Evolutionary conservation across 257 asterid species (phyloP), one percentile per base, ranked within the genome.

Genomic region (Avicennia marina): DNA sequence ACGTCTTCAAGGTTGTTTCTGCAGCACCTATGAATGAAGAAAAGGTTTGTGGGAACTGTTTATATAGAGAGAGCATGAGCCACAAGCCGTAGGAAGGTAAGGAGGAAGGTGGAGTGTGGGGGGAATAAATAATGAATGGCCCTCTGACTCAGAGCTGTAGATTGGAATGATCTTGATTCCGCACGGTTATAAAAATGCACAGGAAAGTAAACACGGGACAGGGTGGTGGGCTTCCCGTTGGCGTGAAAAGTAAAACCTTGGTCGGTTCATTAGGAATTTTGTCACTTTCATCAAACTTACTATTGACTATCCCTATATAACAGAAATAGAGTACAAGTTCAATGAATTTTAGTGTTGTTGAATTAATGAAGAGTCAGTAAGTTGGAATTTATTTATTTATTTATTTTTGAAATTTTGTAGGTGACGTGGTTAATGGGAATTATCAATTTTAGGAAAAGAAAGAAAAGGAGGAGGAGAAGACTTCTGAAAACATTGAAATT

Each of bases 21-120:
- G 67, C 62, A 69, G 63, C 70, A 69, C 47, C 20, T 33, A 25
- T 19, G 45, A 47, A 52, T 60, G 67, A 65, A 48, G 64, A 53
- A 33, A 46, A n/a, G 68, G 12, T 19, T 22, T 34, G 11, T 16
- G 21, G 5, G 15, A 40, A n/a, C n/a, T n/a, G 26, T 44, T 49
- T 68, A 59, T 58, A 75, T 58, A 63, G n/a, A 10, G 11, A n/a
- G 4, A n/a, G n/a, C n/a, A n/a, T n/a, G 39, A 1, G 17, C 3
- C 25, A 55, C 60, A 36, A 49, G 65, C 44, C 44, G 66, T 16
- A 54, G 78, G 78, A 68, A 76, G 69, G 73, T 72, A 58, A 45
- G 68, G 71, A 72, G 76, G 65, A 76, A 68, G 76, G 57, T 42
- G 75, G 63, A 31, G 9, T n/a, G 2, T 9, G 32, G 17, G 20